Evolutionary conservation across 495 filamentous ascomycete species (phyloP), one percentile per base, ranked within the genome.

Genomic region (Xylaria palmicola): DNA sequence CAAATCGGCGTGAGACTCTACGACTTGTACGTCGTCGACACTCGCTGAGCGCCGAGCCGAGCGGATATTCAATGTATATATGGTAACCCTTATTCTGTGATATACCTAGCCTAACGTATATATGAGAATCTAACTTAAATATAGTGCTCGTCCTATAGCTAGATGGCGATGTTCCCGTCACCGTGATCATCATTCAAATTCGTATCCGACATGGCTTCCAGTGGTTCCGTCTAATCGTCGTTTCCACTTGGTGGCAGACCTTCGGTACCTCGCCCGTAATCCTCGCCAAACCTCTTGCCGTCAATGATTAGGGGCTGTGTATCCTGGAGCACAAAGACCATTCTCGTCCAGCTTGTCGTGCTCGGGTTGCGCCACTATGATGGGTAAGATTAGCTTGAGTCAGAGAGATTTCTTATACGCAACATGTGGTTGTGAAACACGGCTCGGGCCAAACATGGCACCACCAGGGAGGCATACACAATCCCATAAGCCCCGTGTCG

Each of bases 361-460:
- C 76, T 84, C 12, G 69, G 74, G 70, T 90, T 91, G 17, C 76
- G 76, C 86, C 85, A 90, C 59, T 61, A 27, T 44, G 12, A 4
- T 26, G n/a, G 36, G 26, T 6, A 5, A 72, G 75, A 74, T 88
- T 85, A 39, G 72, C 81, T 13, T 81, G 82, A 9, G 67, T 83
- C 41, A 84, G 68, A 68, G 85, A 81, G 34, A 85, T 72, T 4
- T n/a, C n/a, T 66, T 63, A 3, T 80, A 63, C 68, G 85, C 82
- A 0, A 83, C 83, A 22, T 68, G 64, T n/a, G 57, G 73, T 65
- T 74, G 85, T 69, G 2, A 74, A 56, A 56, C 69, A 64, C 60
- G 67, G 19, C 32, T 10, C 27, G 48, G n/a, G 34, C 8, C 32
- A 36, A 24, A 36, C 3, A 15, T 22, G 20, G 32, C 20, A 9